A percentile compares a stretch with the other conserved stretches of the same genome.
Evolutionary conservation across 2,329 filamentous ascomycete species (phyloP).

Genomic region (Macrophomina pseudophaseolina): DNA sequence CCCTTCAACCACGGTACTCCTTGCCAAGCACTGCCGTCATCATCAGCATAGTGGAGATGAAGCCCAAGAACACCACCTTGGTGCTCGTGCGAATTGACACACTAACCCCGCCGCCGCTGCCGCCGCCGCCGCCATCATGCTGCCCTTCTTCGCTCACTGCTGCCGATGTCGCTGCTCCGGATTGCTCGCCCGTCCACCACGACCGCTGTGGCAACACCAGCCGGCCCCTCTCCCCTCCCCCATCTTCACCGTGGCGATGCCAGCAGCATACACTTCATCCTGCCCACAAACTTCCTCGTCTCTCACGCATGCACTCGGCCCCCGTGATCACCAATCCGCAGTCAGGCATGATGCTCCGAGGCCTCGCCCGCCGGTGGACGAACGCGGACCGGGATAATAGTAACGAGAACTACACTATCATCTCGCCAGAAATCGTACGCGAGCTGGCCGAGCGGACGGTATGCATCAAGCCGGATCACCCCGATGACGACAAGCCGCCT

Average conservation of each 20-base stretch:
- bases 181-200: neutral
- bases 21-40: neutral
- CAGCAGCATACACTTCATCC: neutral
- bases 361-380: neutral
- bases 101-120: neutral
- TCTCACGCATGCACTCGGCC: neutral
- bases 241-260: neutral
- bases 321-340: neutral
- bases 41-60: slow-evolving; percentile 16
- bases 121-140: neutral
- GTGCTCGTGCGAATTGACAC: slow-evolving; percentile 19
- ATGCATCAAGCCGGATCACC: slow-evolving; percentile 10
- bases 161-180: neutral
- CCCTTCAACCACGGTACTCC: slow-evolving; percentile 12
- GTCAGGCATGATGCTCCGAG: neutral
- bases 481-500: slow-evolving; percentile 2
- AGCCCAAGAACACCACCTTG: slow-evolving; percentile 13
- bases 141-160: neutral
- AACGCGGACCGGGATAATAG: neutral
- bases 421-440: neutral
- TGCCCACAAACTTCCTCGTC: neutral
- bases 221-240: neutral
- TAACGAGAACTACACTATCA: neutral
- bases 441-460: neutral
- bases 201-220: neutral